A percentile compares a stretch with the other conserved stretches of the same genome.
phyloP scores from a whole-genome alignment of 2,329 filamentous ascomycete genomes.

The Curvularia lunata region DNA sequence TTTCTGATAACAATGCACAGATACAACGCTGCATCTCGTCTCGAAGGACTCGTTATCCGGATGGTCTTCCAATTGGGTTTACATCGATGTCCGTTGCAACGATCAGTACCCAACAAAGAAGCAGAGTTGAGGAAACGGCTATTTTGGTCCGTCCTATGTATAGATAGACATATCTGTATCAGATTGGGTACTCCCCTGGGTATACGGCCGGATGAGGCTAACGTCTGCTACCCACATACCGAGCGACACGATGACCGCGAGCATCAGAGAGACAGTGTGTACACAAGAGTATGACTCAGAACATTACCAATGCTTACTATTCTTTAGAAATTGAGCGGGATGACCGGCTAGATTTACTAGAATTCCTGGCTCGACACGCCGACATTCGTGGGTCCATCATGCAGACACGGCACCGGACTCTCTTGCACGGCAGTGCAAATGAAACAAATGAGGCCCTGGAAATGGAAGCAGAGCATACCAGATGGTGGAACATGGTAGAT shows the following conservation, averaged over 20 bases:
- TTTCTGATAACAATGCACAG: constrained; percentile 34
- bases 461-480: constrained; percentile 32
- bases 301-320: background rate
- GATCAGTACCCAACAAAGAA: constrained; percentile 18
- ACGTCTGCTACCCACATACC: constrained; percentile 32
- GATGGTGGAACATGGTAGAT: constrained; percentile 37
- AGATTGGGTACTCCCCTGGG: constrained; percentile 30
- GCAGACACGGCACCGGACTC: constrained; percentile 25
- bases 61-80: constrained; percentile 30
- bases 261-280: constrained; percentile 9
- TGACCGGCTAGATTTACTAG: constrained; percentile 27
- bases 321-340: constrained; percentile 17
- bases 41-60: constrained; percentile 31
- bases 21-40: constrained; percentile 34
- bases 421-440: constrained; percentile 12
- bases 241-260: constrained; percentile 20
- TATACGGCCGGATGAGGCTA: constrained; percentile 27
- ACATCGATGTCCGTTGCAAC: constrained; percentile 24
- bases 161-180: constrained; percentile 35
- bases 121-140: constrained; percentile 31
- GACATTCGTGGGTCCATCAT: constrained; percentile 33
- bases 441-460: constrained; percentile 22
- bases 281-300: background rate
- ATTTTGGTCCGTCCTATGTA: constrained; percentile 35
- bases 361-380: constrained; percentile 33